phyloP scores from a whole-genome alignment of 306 rosid genomes.

The Fragaria iinumae region DNA sequence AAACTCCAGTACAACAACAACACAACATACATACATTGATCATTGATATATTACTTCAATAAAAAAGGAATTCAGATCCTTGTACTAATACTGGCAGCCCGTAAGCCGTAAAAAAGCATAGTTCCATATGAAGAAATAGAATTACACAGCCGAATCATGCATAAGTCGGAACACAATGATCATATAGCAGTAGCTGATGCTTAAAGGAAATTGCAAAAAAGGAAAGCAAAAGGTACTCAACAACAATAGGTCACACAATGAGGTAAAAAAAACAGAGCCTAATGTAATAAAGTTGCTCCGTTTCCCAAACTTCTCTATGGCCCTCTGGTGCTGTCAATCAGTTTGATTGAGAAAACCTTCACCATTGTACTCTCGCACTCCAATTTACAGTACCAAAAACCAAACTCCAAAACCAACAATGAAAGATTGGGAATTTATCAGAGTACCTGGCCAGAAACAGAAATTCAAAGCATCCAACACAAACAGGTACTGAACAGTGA shows the following conservation, averaged over 20 bases:
- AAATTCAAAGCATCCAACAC: slow-evolving; percentile 89
- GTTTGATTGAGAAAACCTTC: not conserved
- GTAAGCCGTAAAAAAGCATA: not conserved
- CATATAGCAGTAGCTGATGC: not conserved
- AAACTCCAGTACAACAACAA: not conserved
- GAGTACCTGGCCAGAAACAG: slow-evolving; percentile 96
- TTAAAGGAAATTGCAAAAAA: not conserved
- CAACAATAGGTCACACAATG: not conserved
- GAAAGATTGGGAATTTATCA: not conserved
- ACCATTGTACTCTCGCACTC: not conserved
- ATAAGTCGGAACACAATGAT: not conserved
- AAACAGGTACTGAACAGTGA: slow-evolving; percentile 85
- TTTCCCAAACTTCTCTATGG: not conserved
- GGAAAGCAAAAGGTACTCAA: not conserved
- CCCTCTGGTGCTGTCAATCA: too few species aligned
- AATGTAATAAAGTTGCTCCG: not conserved
- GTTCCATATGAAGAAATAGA: not conserved
- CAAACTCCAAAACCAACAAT: not conserved
- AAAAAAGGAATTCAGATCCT: not conserved
- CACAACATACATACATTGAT: not conserved
- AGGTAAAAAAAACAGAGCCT: not conserved
- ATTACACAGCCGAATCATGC: not conserved
- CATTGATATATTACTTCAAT: not conserved
- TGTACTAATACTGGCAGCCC: not conserved
- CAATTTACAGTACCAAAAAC: not conserved